These are phyloP conservation scores for Aspergillus wentii DNA, from an alignment of 495 filamentous ascomycete species.

Conservation along the genomic window DNA sequence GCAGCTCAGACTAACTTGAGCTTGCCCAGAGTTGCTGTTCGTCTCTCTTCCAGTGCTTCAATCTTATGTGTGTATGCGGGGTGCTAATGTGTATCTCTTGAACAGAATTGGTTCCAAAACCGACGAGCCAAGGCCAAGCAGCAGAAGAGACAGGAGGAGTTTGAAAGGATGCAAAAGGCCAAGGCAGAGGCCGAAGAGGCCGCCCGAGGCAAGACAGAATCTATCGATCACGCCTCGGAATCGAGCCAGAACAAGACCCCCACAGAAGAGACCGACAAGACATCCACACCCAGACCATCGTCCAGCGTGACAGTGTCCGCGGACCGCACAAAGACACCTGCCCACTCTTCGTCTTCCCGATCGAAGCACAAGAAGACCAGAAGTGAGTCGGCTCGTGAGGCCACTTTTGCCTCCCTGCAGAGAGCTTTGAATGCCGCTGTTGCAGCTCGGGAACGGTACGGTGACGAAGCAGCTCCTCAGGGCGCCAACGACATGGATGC, in stretches of 20 bases:
- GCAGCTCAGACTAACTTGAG: conserved; percentile 69
- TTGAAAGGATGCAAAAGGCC: conserved; percentile 50
- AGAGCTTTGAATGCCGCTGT: conserved; percentile 41
- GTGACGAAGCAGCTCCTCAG: conserved; percentile 8
- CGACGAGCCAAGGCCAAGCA: conserved; percentile 79
- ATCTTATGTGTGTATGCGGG: background rate
- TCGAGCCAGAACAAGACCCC: conserved; percentile 14
- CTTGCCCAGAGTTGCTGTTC: conserved; percentile 69
- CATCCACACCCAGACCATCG: conserved; percentile 29
- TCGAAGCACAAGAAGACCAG: conserved; percentile 37
- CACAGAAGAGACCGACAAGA: conserved; percentile 23
- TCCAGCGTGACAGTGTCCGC: conserved; percentile 17
- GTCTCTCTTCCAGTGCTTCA: conserved; percentile 31
- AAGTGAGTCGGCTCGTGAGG: conserved; percentile 39
- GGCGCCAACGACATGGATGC: conserved; percentile 6
- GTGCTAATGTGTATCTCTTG: conserved; percentile 12
- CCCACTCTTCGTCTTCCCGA: conserved; percentile 8
- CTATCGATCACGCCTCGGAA: conserved; percentile 18
- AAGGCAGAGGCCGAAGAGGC: conserved; percentile 43
- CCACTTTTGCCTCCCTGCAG: conserved; percentile 42
- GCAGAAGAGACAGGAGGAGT: conserved; percentile 67
- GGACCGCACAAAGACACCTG: conserved; percentile 17
- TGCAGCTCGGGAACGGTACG: conserved; percentile 34
- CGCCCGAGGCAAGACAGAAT: conserved; percentile 30
- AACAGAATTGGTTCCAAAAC: conserved; percentile 92